Base-by-base conservation (phyloP, 305 asterid species). In the Salvia sclarea region DNA sequence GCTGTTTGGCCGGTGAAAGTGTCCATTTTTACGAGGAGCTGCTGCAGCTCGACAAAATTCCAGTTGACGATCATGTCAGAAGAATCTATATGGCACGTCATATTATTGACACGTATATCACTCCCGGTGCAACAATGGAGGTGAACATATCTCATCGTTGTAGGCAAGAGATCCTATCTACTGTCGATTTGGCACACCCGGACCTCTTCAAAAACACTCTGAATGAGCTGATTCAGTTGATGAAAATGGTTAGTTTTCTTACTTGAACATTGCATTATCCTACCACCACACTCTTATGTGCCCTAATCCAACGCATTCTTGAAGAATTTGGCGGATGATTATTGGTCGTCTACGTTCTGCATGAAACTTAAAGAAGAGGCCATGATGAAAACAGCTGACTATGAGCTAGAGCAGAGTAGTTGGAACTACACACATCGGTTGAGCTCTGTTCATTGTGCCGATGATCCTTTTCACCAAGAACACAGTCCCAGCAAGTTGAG, bases 51-150 rank as follows among this genome's bases (percentile, higher is more conserved):
- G 92, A 86, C 61, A 85, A 79, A 81, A 85, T 90, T 67, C 85
- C 90, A 55, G 61, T 45, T 61, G 66, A 73, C 25, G 95, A 90
- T 82, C 85, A 91, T 25, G 83, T 86, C 35, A 75, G 86, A 80
- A 82, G 97, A 83, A 83, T 90, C 69, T 90, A 88, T 84, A 90
- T 90, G 97, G 95, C 91, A 18, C 86, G 95, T n/a, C 97, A 90
- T 73, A 90, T 90, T 37, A 88, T 90, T 28, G 86, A 85, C 85
- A 76, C 75, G 74, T 88, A 85, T 63, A 85, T 90, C 67, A 69
- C 79, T 71, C 82, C 94, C 40, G 97, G 95, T 70, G 88, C 97
- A 66, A 50, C 79, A 12, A 85, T 86, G 96, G 96, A 90, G 80
- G 96, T 90, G 72, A 90, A 90, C 71, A 88, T 90, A 60, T 90